These are phyloP conservation scores for Mucor lusitanicus DNA, from an alignment of 371 early-diverging fungal species.

Conservation along the genomic window DNA sequence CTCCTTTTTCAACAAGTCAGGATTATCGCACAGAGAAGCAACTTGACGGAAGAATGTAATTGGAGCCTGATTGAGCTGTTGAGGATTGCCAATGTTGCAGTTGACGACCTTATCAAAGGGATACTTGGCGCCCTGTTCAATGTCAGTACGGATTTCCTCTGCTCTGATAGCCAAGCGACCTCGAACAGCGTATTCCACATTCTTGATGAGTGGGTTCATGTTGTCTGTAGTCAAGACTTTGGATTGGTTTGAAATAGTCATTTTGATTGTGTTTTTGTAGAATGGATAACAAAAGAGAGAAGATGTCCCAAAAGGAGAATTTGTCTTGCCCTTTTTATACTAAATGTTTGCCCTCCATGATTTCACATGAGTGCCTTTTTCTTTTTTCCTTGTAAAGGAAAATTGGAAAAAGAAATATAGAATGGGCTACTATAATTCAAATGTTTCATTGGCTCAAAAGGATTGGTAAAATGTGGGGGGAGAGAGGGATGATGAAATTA, in stretches of 20 bases:
- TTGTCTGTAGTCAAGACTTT: conserved; percentile 67
- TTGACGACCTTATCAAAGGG: conserved; percentile 75
- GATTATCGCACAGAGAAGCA: conserved; percentile 82
- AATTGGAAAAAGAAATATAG: background rate
- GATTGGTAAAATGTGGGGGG: background rate
- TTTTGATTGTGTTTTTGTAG: conserved; percentile 10
- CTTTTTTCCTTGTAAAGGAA: background rate
- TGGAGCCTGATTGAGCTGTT: conserved; percentile 87
- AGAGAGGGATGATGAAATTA: background rate
- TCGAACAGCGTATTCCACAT: conserved; percentile 95
- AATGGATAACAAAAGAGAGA: conserved; percentile 1
- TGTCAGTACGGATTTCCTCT: conserved; percentile 77
- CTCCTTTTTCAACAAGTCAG: conserved; percentile 73
- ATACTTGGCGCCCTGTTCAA: conserved; percentile 47
- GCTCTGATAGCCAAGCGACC: conserved; percentile 96
- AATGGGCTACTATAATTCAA: background rate
- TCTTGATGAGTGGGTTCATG: conserved; percentile 73
- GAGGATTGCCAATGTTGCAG: conserved; percentile 97
- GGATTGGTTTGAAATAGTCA: conserved; percentile 10
- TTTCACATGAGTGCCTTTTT: conserved; percentile 3
- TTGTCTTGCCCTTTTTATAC: background rate
- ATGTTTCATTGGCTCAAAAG: background rate
- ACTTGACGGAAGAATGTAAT: conserved; percentile 97
- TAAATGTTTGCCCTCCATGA: background rate
- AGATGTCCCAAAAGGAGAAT: background rate